Evolutionary conservation across 148 eudicot species (phyloP).

Genomic region (Fagopyrum homotropicum): DNA sequence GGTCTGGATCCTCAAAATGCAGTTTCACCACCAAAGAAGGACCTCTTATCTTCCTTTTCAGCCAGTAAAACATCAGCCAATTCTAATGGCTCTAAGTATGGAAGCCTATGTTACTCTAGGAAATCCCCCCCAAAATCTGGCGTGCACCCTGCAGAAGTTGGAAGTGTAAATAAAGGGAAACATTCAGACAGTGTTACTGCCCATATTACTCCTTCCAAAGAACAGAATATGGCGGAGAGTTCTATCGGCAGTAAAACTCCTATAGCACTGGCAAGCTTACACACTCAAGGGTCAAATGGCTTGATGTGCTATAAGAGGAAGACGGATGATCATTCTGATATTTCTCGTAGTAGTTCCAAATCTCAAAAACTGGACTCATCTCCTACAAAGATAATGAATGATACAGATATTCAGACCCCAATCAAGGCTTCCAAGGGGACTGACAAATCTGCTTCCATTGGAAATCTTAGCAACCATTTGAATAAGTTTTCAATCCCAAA

Average conservation of each 20-base stretch:
- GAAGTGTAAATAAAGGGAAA: not conserved
- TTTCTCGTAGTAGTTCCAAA: conserved; percentile 33
- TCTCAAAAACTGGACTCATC: conserved; percentile 26
- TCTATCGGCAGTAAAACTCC: conserved; percentile 5
- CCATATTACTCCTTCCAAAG: not conserved
- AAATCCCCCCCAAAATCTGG: conserved; percentile 33
- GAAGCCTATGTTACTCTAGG: conserved; percentile 23
- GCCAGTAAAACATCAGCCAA: conserved; percentile 27
- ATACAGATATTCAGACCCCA: conserved; percentile 19
- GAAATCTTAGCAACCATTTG: not conserved
- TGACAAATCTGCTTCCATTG: conserved; percentile 11
- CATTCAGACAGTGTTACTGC: conserved; percentile 12
- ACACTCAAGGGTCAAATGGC: conserved; percentile 22
- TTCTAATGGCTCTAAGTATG: conserved; percentile 23
- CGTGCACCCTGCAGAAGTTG: conserved; percentile 15
- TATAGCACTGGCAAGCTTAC: not conserved
- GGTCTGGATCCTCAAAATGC: conserved; percentile 10
- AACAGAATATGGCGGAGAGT: not conserved
- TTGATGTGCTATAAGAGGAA: conserved; percentile 37
- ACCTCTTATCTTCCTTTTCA: conserved; percentile 23
- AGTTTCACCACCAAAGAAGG: conserved; percentile 20
- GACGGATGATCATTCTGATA: conserved; percentile 24
- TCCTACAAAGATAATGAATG: conserved; percentile 21
- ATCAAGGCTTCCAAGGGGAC: conserved; percentile 14
- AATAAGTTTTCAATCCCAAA: not conserved